Evolutionary conservation across 2,329 filamentous ascomycete genomes (phyloP).

Genomic region (Arachnomyces sp.): DNA sequence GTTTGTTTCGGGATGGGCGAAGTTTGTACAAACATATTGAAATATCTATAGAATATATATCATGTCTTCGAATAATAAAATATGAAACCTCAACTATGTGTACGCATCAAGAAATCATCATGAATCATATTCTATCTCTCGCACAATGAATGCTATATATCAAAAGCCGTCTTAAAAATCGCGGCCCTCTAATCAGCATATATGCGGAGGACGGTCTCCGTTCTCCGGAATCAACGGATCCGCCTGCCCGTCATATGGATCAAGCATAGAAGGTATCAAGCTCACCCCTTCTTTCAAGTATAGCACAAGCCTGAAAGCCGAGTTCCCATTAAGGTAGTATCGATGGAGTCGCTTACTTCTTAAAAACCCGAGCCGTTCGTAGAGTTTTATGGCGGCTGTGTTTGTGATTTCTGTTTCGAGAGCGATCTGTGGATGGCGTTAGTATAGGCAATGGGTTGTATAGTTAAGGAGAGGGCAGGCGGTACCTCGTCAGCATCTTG

Average conservation of each 20-base stretch:
- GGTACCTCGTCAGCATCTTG: slow-evolving; percentile 72
- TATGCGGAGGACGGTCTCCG: slow-evolving; percentile 8
- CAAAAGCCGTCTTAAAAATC: no score
- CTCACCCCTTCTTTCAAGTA: slow-evolving; percentile 60
- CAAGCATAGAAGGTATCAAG: slow-evolving; percentile 31
- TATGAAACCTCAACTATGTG: no score
- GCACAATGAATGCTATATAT: no score
- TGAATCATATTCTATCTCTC: no score
- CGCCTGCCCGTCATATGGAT: slow-evolving; percentile 20
- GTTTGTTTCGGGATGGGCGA: no score
- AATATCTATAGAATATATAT: no score
- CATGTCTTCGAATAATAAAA: no score
- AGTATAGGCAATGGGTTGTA: neutral
- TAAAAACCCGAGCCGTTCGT: slow-evolving; percentile 86
- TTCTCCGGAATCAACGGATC: slow-evolving; percentile 12
- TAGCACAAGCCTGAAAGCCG: slow-evolving; percentile 80
- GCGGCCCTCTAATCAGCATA: slow-evolving; percentile 1
- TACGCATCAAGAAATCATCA: no score
- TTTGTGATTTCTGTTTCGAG: slow-evolving; percentile 96
- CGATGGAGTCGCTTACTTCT: slow-evolving; percentile 87
- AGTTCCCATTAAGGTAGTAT: slow-evolving; percentile 95
- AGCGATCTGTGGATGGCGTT: slow-evolving; percentile 52
- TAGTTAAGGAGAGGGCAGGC: slow-evolving; percentile 4
- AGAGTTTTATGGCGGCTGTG: slow-evolving; percentile 78
- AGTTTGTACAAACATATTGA: no score